phyloP scores from a whole-genome alignment of 768 basidiomycete species.

The Kwoniella dendrophila region DNA sequence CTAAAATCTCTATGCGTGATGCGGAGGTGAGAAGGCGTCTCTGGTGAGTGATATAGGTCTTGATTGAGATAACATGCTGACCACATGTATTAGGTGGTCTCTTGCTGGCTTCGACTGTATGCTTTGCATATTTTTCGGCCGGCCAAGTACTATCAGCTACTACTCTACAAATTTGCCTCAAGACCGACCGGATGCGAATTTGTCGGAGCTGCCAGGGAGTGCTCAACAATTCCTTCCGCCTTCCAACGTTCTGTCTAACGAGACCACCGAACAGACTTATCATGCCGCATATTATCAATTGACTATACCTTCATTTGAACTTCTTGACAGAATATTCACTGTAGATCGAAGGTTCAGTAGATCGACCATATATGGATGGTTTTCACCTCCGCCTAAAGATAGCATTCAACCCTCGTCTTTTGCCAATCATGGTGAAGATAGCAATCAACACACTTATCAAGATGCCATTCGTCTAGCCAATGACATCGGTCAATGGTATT shows the following conservation, averaged over 20 bases:
- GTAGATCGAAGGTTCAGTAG: constrained; percentile 46
- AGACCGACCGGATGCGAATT: constrained; percentile 49
- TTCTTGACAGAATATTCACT: constrained; percentile 51
- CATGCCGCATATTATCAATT: constrained; percentile 53
- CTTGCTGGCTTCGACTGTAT: constrained; percentile 53
- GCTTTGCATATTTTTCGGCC: constrained; percentile 50
- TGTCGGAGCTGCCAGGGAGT: constrained; percentile 43
- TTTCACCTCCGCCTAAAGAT: constrained; percentile 33
- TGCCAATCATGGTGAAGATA: background rate
- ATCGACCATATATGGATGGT: constrained; percentile 49
- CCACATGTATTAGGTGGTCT: constrained; percentile 40
- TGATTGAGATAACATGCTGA: constrained; percentile 1
- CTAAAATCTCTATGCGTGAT: constrained; percentile 47
- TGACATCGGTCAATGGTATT: constrained; percentile 52
- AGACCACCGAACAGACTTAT: constrained; percentile 51
- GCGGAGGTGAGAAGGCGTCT: constrained; percentile 49
- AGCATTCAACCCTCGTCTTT: background rate
- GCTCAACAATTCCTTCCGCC: constrained; percentile 34
- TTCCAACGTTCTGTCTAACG: constrained; percentile 37
- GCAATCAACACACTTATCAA: constrained; percentile 43
- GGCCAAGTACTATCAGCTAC: constrained; percentile 51
- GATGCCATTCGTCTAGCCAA: constrained; percentile 50
- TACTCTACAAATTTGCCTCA: constrained; percentile 52
- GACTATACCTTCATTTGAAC: constrained; percentile 52
- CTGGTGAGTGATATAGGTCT: constrained; percentile 35